Evolutionary conservation across 805 yeast genomes (phyloP), one percentile per base, ranked within the genome.

Genomic region (Scheffersomyces ergatensis): DNA sequence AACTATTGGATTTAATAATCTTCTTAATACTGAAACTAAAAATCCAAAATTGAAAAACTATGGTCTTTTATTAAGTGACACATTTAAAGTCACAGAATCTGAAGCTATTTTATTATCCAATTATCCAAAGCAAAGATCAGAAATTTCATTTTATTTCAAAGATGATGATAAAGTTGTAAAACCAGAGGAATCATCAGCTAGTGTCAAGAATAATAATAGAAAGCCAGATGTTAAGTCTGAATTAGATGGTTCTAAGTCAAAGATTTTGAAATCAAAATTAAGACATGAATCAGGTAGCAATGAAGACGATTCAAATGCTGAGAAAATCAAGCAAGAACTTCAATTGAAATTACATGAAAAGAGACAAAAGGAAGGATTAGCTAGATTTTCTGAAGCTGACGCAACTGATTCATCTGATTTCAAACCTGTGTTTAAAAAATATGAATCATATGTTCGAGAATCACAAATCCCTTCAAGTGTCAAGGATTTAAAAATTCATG

Each of bases 401-500:
- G 87, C 88, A 4, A 75, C 77, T 23, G 83, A 78, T 48, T 76
- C 73, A 17, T 67, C 72, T 33, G 89, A 82, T 39, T 70, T 72
- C 49, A 80, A 76, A 54, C 83, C 83, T 2, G 83, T 82, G n/a
- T 90, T 92, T 73, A 88, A 87, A 57, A 85, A 85, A 58, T 93
- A 87, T 64, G 99, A 92, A 68, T 89, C 98, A 0, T 92, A 92
- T 62, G 82, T 90, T 38, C 77, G 97, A 53, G 99, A 92, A 59
- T 74, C 93, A 3, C 98, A 93, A 71, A 83, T 92, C 47, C 98
- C 99, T 31, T 65, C 72, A 27, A 77, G 78, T 52, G 95, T 89
- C 15, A 80, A 83, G 54, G 97, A 90, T 59, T 72, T 93, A 60
- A 82, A 82, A 57, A 81, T 92, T 45, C 90, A 85, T 59, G 89